These are phyloP conservation scores for Solanum appendiculatum DNA, from an alignment of 257 asterid genomes.

Conservation along the genomic window DNA sequence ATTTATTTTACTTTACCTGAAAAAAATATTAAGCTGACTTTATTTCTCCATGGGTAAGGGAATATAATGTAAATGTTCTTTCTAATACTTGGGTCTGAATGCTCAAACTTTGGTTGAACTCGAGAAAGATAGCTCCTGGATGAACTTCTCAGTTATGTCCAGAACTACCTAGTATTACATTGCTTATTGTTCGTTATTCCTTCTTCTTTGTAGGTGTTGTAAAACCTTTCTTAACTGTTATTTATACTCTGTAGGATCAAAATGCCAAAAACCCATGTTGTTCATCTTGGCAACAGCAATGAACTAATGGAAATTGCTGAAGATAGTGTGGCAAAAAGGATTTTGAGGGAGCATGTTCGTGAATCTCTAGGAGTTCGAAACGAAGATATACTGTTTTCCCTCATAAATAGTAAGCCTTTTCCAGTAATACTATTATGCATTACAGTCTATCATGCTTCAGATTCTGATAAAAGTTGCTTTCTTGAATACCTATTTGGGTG, in stretches of 20 bases:
- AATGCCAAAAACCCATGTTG: slow-evolving; percentile 93
- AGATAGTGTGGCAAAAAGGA: slow-evolving; percentile 65
- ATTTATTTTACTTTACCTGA: not conserved
- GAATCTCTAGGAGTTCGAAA: slow-evolving; percentile 85
- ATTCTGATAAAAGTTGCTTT: not conserved
- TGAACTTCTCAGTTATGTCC: not conserved
- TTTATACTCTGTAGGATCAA: slow-evolving; percentile 50
- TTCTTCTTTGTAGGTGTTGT: not conserved
- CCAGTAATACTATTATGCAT: not conserved
- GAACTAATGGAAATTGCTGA: slow-evolving; percentile 89
- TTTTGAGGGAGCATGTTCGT: slow-evolving; percentile 79
- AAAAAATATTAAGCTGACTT: not conserved
- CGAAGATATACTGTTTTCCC: slow-evolving; percentile 73
- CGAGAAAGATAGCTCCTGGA: not conserved
- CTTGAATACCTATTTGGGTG: not conserved
- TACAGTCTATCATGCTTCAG: not conserved
- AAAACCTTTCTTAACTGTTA: not conserved
- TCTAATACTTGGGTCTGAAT: not conserved
- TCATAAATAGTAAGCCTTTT: slow-evolving; percentile 72
- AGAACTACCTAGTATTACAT: not conserved
- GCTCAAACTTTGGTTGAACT: not conserved
- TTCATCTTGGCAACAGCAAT: slow-evolving; percentile 96
- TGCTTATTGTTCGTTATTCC: slow-evolving; percentile 7
- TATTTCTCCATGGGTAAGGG: not conserved
- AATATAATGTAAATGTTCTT: not conserved